Percentiles rank a stretch among this genome's conserved stretches.
phyloP scores from a whole-genome alignment of 352 stramenopile genomes.

The Pythium sp. region DNA sequence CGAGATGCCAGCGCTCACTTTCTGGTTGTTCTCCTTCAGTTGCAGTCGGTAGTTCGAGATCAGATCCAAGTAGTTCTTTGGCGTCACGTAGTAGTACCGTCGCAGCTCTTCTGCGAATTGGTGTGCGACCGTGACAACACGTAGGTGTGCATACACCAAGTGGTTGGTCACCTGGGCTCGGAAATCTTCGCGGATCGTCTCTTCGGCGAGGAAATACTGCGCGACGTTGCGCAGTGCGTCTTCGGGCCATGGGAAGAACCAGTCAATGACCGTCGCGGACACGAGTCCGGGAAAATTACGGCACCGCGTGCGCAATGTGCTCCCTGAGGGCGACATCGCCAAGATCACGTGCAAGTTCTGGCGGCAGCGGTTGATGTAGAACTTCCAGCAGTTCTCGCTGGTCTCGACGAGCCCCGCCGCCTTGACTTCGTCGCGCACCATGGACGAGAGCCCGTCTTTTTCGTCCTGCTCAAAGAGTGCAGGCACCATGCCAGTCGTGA shows the following conservation, averaged over 20 bases:
- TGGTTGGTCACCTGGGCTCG: conserved; percentile 82
- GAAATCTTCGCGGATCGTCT: conserved; percentile 86
- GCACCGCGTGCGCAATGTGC: conserved; percentile 91
- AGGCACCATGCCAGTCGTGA: conserved; percentile 93
- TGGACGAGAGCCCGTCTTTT: conserved; percentile 79
- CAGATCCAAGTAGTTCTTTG: conserved; percentile 97
- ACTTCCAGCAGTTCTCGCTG: conserved; percentile 93
- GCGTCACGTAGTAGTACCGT: conserved; percentile 96
- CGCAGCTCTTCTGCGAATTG: conserved; percentile 91
- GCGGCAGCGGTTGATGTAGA: conserved; percentile 91
- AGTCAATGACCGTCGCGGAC: conserved; percentile 93
- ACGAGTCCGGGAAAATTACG: conserved; percentile 94
- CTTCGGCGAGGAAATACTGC: conserved; percentile 91
- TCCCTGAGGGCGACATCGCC: conserved; percentile 93
- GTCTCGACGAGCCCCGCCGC: conserved; percentile 86
- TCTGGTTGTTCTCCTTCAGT: conserved; percentile 89
- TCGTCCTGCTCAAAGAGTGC: conserved; percentile 93
- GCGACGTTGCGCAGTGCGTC: conserved; percentile 93
- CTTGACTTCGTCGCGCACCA: conserved; percentile 89
- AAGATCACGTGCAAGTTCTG: conserved; percentile 95
- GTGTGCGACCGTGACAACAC: conserved; percentile 87
- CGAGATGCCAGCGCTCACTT: conserved; percentile 88
- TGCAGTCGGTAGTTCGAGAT: conserved; percentile 92
- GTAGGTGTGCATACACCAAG: conserved; percentile 90
- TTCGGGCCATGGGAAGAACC: conserved; percentile 95